phyloP scores from a whole-genome alignment of 176 grass and related monocot genomes.

The Triticum turgidum region DNA sequence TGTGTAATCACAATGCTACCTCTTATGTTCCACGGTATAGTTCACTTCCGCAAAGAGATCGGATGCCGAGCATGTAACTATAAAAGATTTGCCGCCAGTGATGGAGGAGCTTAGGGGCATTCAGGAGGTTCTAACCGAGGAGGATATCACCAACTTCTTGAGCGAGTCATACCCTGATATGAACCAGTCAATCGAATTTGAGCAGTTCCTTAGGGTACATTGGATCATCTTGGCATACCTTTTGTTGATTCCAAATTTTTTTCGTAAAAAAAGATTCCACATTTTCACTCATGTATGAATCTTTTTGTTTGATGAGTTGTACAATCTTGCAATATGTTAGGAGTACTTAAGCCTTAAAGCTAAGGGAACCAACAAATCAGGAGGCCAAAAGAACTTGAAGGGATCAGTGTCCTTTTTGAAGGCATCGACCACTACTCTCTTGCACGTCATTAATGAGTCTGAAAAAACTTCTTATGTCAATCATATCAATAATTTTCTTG shows the following conservation, averaged over 20 bases:
- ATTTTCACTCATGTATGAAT: neutral
- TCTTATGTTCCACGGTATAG: conserved; percentile 19
- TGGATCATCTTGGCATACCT: neutral
- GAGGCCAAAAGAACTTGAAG: conserved; percentile 61
- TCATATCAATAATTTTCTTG: conserved; percentile 92
- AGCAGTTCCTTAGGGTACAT: conserved; percentile 80
- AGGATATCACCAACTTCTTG: conserved; percentile 57
- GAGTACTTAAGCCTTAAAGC: conserved; percentile 79
- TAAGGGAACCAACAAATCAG: conserved; percentile 55
- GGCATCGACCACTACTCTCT: conserved; percentile 84
- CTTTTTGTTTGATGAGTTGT: neutral
- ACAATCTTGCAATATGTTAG: conserved; percentile 41
- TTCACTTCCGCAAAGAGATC: conserved; percentile 49
- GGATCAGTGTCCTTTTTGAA: conserved; percentile 94
- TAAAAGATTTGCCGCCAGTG: conserved; percentile 74
- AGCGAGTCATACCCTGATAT: conserved; percentile 63
- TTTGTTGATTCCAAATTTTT: neutral
- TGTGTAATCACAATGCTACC: neutral
- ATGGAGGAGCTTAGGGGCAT: conserved; percentile 82
- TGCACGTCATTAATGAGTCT: conserved; percentile 90
- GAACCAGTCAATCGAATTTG: conserved; percentile 74
- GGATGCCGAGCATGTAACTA: conserved; percentile 45
- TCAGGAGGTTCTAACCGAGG: conserved; percentile 61
- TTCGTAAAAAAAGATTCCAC: neutral
- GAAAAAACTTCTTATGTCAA: conserved; percentile 92